Percentiles rank a stretch among this genome's conserved stretches.
These are phyloP conservation scores for Exophiala calicioides DNA, from an alignment of 2,329 filamentous ascomycete genomes.

Conservation along the genomic window DNA sequence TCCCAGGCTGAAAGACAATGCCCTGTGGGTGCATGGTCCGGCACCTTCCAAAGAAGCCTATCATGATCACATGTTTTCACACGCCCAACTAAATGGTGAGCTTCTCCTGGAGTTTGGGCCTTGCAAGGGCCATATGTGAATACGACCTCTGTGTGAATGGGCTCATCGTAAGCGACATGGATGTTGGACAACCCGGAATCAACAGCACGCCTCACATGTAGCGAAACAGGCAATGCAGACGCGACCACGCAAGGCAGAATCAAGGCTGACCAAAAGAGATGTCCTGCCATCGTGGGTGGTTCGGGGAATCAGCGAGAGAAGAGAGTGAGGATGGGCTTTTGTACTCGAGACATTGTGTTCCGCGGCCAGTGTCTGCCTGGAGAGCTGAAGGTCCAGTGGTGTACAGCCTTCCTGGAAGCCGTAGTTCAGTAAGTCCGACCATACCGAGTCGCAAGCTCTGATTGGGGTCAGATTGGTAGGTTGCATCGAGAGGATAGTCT, in stretches of 20 bases:
- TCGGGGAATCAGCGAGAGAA: too few relatives aligned
- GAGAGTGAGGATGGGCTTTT: constrained; percentile 5
- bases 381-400: too few relatives aligned
- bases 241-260: constrained; percentile 13
- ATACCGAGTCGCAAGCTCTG: too few relatives aligned
- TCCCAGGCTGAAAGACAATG: constrained; percentile 21
- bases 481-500: constrained; percentile 3
- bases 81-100: constrained; percentile 19
- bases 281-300: constrained; percentile 11
- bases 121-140: constrained; percentile 22
- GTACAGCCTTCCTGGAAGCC: background rate
- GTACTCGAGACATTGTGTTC: background rate
- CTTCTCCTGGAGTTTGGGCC: constrained; percentile 16
- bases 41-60: constrained; percentile 20
- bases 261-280: constrained; percentile 1
- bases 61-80: constrained; percentile 18
- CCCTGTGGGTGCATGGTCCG: constrained; percentile 14
- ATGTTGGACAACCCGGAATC: constrained; percentile 22
- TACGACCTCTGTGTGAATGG: constrained; percentile 8
- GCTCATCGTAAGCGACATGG: constrained; percentile 13
- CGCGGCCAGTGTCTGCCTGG: too few relatives aligned
- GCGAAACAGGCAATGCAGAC: constrained; percentile 12
- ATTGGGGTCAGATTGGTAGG: constrained; percentile 20
- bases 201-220: constrained; percentile 20
- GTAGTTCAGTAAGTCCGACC: constrained; percentile 22